Evolutionary conservation across 2,329 filamentous ascomycete species (phyloP).

Genomic region (Aspergillus phoenicis): DNA sequence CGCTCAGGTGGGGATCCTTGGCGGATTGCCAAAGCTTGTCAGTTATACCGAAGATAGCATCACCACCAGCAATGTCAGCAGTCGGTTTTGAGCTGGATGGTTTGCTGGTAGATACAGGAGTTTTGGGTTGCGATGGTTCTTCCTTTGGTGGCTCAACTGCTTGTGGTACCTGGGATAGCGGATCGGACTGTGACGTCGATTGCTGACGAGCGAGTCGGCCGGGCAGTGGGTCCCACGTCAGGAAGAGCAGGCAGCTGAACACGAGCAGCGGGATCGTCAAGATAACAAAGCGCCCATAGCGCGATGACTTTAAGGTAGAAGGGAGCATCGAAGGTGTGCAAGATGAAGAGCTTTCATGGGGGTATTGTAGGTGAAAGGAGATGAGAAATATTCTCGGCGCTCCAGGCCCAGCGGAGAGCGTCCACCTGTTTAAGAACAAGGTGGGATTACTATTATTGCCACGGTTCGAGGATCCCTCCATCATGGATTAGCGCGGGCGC

Average conservation of each 20-base stretch:
- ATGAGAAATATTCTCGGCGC: neutral
- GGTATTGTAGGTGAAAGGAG: neutral
- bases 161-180: neutral
- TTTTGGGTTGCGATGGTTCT: neutral
- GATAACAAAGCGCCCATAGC: neutral
- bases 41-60: neutral
- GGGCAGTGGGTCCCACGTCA: neutral
- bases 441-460: neutral
- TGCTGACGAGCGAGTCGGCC: neutral
- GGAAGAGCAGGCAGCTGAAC: neutral
- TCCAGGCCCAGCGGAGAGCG: neutral
- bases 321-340: neutral
- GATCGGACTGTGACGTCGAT: neutral
- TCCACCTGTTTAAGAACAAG: neutral
- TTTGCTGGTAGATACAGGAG: neutral
- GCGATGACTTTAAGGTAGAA: neutral
- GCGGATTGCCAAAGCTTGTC: conserved; percentile 8
- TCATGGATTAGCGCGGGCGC: too few species aligned
- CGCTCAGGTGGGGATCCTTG: neutral
- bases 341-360: neutral
- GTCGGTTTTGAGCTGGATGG: neutral
- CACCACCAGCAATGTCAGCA: neutral
- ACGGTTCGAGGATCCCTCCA: neutral
- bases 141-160: neutral
- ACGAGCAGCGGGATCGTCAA: neutral